Conservation (phyloP, 2,329 filamentous ascomycete species). For the Cercospora zeina region DNA sequence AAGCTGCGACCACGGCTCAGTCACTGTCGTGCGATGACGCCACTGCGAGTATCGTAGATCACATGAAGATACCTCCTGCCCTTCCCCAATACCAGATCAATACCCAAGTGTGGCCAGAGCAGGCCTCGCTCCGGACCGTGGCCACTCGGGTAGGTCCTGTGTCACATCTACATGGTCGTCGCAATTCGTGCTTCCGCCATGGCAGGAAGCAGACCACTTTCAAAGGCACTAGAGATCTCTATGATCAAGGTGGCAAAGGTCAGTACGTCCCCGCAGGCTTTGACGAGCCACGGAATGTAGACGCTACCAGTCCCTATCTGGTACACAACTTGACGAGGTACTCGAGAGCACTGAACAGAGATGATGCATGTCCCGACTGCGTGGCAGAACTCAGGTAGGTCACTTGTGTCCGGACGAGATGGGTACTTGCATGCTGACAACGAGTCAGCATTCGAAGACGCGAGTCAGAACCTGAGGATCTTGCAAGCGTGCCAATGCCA, state of each 20-base stretch:
- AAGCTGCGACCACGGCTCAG: not conserved
- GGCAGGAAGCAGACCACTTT: slow-evolving; percentile 31
- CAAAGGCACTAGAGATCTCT: slow-evolving; percentile 31
- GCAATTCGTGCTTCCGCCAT: slow-evolving; percentile 37
- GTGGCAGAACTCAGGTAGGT: slow-evolving; percentile 32
- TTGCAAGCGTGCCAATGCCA: not conserved
- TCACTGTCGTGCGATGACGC: not conserved
- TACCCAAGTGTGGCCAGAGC: not conserved
- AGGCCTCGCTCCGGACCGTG: not conserved
- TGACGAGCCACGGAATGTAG: slow-evolving; percentile 32
- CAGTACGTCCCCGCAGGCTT: slow-evolving; percentile 36
- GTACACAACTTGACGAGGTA: slow-evolving; percentile 8
- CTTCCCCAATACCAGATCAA: not conserved
- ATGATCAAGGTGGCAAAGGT: slow-evolving; percentile 35
- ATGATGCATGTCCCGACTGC: slow-evolving; percentile 39
- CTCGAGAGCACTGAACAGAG: slow-evolving; percentile 14
- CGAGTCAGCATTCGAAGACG: slow-evolving; percentile 28
- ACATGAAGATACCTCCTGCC: not conserved
- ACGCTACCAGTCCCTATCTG: slow-evolving; percentile 37
- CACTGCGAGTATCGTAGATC: not conserved
- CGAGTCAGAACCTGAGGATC: slow-evolving; percentile 20
- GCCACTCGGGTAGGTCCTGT: slow-evolving; percentile 13
- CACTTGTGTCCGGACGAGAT: too few relatives aligned
- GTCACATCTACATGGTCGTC: slow-evolving; percentile 32
- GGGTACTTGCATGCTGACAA: not conserved